phyloP scores from a whole-genome alignment of 2,329 filamentous ascomycete species.

The Lachnellula cervina region DNA sequence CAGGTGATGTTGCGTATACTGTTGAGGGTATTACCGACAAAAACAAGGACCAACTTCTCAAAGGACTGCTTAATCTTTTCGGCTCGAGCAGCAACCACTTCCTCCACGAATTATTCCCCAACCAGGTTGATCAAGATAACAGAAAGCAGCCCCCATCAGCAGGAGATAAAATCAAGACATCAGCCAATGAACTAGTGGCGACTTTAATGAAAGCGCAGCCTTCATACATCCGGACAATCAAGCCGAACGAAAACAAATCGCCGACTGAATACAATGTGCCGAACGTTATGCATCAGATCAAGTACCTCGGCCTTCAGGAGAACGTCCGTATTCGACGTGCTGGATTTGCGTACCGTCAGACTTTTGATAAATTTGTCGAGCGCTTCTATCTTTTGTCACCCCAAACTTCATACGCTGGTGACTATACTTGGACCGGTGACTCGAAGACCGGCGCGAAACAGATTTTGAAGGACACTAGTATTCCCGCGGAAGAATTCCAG shows the following conservation, averaged over 20 bases:
- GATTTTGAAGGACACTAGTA: constrained; percentile 94
- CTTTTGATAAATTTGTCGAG: constrained; percentile 97
- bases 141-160: constrained; percentile 89
- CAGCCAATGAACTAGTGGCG: constrained; percentile 89
- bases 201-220: constrained; percentile 97
- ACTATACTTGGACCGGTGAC: constrained; percentile 93
- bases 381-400: constrained; percentile 94
- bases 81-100: constrained; percentile 80
- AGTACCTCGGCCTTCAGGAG: constrained; percentile 98
- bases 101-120: constrained; percentile 81
- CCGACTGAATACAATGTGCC: constrained; percentile 84
- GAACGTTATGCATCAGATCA: constrained; percentile 97
- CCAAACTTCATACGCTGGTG: constrained; percentile 91
- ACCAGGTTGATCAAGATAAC: constrained; percentile 94
- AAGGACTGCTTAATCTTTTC: constrained; percentile 86
- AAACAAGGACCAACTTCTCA: constrained; percentile 96
- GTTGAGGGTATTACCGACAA: constrained; percentile 98
- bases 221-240: constrained; percentile 98
- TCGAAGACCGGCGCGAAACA: constrained; percentile 82
- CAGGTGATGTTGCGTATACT: constrained; percentile 90
- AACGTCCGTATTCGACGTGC: constrained; percentile 96
- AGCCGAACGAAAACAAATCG: constrained; percentile 98
- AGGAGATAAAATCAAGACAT: constrained; percentile 91
- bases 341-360: constrained; percentile 94
- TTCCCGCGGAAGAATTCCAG: constrained; percentile 92